Conservation (phyloP, 179 eudicot species). For the Beta lomatogona region DNA sequence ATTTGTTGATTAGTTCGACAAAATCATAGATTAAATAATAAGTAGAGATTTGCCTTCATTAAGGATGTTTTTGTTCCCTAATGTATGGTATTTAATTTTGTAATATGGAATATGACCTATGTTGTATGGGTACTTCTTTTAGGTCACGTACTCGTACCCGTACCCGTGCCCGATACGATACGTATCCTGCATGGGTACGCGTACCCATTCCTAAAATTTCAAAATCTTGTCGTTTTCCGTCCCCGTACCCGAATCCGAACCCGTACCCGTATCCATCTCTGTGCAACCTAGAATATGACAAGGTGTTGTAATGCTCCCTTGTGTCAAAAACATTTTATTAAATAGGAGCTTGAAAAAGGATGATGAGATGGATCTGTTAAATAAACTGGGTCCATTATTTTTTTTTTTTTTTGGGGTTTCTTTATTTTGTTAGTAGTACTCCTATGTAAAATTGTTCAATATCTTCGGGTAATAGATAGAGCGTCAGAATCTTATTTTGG, state of each 20-base stretch:
- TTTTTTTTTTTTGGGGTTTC: not conserved
- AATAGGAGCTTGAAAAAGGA: constrained; percentile 12
- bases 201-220: no score
- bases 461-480: not conserved
- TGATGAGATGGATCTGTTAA: not conserved
- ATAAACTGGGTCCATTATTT: not conserved
- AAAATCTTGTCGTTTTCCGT: no score
- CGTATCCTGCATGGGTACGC: no score
- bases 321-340: constrained; percentile 3
- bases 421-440: no score
- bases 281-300: no score
- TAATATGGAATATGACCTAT: not conserved
- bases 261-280: no score
- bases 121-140: no score
- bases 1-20: constrained; percentile 30
- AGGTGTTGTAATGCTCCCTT: not conserved
- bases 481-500: constrained; percentile 34
- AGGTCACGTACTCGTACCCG: no score
- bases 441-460: not conserved
- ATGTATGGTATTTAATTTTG: constrained; percentile 16
- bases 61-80: constrained; percentile 21
- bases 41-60: constrained; percentile 6
- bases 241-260: no score
- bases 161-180: no score
- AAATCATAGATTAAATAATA: constrained; percentile 2